Conservation (phyloP, 2,329 filamentous ascomycete species). For the Paecilomyces formosus region DNA sequence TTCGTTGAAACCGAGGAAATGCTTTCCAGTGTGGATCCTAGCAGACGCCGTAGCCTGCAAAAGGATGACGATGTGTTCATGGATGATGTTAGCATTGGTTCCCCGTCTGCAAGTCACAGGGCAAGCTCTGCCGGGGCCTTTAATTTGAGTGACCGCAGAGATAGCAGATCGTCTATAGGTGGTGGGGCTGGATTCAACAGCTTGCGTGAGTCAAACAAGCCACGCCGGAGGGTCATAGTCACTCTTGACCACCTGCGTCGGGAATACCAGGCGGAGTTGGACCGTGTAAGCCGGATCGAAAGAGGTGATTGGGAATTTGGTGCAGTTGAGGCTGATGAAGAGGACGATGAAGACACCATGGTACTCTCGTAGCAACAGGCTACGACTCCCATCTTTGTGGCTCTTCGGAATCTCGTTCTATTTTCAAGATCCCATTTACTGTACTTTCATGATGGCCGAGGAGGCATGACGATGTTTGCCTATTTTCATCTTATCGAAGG, state of each 20-base stretch:
- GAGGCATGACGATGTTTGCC: background rate
- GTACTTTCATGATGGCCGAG: background rate
- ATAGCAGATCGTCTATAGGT: slow-evolving; percentile 13
- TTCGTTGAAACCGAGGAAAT: slow-evolving; percentile 41
- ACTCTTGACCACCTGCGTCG: slow-evolving; percentile 79
- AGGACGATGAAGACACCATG: slow-evolving; percentile 31
- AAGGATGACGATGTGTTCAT: slow-evolving; percentile 34
- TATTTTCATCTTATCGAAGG: background rate
- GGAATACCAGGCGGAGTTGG: slow-evolving; percentile 84
- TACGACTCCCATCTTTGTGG: background rate
- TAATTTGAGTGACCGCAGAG: slow-evolving; percentile 12
- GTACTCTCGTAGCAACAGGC: slow-evolving; percentile 17
- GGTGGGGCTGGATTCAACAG: slow-evolving; percentile 6
- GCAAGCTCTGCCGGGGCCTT: slow-evolving; percentile 15
- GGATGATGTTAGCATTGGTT: slow-evolving; percentile 24
- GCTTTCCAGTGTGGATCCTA: slow-evolving; percentile 22
- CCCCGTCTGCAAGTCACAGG: slow-evolving; percentile 11
- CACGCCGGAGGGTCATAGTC: slow-evolving; percentile 64
- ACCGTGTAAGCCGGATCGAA: slow-evolving; percentile 79
- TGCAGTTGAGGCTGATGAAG: slow-evolving; percentile 19
- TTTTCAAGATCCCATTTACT: background rate
- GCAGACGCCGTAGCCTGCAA: slow-evolving; percentile 38
- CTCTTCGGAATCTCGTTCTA: background rate
- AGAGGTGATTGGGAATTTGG: slow-evolving; percentile 81
- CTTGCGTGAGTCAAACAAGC: slow-evolving; percentile 10